phyloP scores from a whole-genome alignment of 441 rosid genomes.

The Daphne laureola region DNA sequence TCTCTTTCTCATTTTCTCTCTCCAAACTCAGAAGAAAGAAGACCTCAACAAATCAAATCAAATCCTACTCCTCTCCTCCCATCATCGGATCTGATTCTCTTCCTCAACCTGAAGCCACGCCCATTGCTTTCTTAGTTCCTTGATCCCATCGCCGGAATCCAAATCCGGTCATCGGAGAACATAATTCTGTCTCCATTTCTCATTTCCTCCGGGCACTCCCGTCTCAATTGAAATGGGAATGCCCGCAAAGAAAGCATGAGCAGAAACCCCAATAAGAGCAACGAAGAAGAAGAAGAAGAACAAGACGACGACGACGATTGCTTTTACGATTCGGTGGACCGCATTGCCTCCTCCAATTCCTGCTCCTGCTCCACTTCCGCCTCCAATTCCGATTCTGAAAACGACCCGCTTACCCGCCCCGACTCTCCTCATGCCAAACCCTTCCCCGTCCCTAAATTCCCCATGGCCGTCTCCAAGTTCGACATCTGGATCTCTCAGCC shows the following conservation, averaged over 20 bases:
- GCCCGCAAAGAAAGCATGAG: slow-evolving; percentile 33
- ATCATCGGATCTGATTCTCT: slow-evolving; percentile 59
- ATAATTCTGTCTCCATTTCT: slow-evolving; percentile 10
- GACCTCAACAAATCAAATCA: slow-evolving; percentile 41
- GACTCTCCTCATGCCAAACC: slow-evolving; percentile 32
- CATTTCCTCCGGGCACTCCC: slow-evolving; percentile 26
- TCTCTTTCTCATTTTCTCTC: slow-evolving; percentile 13
- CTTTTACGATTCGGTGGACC: slow-evolving; percentile 92
- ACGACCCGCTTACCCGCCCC: slow-evolving; percentile 30
- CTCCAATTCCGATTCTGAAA: slow-evolving; percentile 49
- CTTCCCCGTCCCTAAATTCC: slow-evolving; percentile 42
- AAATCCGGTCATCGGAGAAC: neutral
- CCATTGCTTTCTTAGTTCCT: slow-evolving; percentile 14
- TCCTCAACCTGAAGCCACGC: slow-evolving; percentile 19
- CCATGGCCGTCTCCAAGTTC: slow-evolving; percentile 41
- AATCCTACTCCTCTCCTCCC: slow-evolving; percentile 30
- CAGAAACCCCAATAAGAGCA: slow-evolving; percentile 13
- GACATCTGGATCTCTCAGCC: slow-evolving; percentile 95
- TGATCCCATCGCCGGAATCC: slow-evolving; percentile 13
- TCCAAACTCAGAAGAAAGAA: slow-evolving; percentile 26
- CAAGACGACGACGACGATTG: slow-evolving; percentile 53
- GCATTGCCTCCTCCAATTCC: slow-evolving; percentile 55
- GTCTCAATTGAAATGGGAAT: slow-evolving; percentile 31
- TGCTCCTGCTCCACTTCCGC: slow-evolving; percentile 50
- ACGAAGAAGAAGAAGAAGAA: slow-evolving; percentile 16